Evolutionary conservation across 2,329 filamentous ascomycete species (phyloP), one percentile per base, ranked within the genome.

Genomic region (Geoglossum cookeanum): DNA sequence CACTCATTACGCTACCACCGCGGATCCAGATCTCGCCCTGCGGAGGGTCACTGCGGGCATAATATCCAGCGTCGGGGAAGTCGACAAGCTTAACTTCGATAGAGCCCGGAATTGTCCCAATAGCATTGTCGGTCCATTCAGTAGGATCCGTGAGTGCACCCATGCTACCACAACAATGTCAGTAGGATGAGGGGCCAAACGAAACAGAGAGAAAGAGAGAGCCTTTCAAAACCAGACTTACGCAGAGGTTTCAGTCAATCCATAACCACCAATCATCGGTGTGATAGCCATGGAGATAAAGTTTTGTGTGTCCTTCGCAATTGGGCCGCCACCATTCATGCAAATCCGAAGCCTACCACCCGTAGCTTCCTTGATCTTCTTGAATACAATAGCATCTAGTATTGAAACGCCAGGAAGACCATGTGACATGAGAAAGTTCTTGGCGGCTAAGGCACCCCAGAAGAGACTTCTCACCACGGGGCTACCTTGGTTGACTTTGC

Each of bases 1-100:
- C 83, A 37, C 76, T 76, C 57, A 87, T 79, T 51, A 97, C 84
- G 60, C 84, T 76, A 55, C 75, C 74, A 56, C 91, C 92, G 59
- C 86, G 84, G 63, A 98, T 85, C 77, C 83, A 87, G 66, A 98
- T 89, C 72, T 97, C 91, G 64, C 91, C 91, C 70, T 95, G 90
- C 1, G 90, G 86, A 7, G 87, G 83, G 33, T 76, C 81, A 68
- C 83, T 81, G 62, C 81, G 82, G 47, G 85, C 75, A 63, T 76
- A 80, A 73, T 97, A 97, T 60, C 86, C 85, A n/a, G 94, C 82
- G 61, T 97, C 91, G 0, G 85, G 77, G 65, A 91, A 84, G 62
- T 94, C 86, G 55, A 96, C 90, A 13, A 97, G 81, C 75, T 97
- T 98, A 67, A 94, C 74, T 67, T 97, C 91, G 59, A 94, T 71